Base-by-base conservation (phyloP, 192 early-diverging fungal genomes). In the Geranomyces variabilis region DNA sequence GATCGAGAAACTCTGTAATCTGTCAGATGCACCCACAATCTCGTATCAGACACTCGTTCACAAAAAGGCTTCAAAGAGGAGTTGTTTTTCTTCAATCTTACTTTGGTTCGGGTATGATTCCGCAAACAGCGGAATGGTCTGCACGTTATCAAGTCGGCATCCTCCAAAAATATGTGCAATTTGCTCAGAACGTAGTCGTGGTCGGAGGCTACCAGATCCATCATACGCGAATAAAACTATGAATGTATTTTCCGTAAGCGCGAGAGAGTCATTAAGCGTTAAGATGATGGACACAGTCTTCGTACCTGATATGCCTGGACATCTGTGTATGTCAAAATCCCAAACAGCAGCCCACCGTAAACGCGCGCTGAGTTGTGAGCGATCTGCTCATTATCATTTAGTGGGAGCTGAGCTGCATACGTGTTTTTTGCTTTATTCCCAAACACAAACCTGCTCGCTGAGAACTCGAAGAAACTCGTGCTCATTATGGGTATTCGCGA, bases 61-160 rank as follows among this genome's bases (percentile, higher is more conserved):
- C n/a, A n/a, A n/a, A n/a, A n/a, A n/a, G n/a, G n/a, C n/a, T n/a
- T n/a, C n/a, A n/a, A n/a, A n/a, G n/a, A n/a, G n/a, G n/a, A n/a
- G n/a, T n/a, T n/a, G n/a, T 24, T 8, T n/a, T 13, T 13, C 31
- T 41, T 21, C 15, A 45, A 26, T 2, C 8, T 29, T 26, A 65
- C 45, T 21, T 65, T 47, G 41, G 45, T 36, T n/a, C 45, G 19
- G 7, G 36, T 17, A 30, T 47, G 29, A 31, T 24, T 24, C 33
- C 66, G 56, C 41, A 70, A 61, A n/a, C 43, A 29, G 8, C 58
- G 69, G 57, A 70, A 70, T 7, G 69, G 69, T 43, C 69, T 28
- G n/a, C 21, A 46, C 33, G 22, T 22, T 7, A 70, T 17, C 57
- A 70, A 34, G 34, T 70, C 69, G n/a, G 41, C 41, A 34, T 70